A percentile compares a stretch with the other conserved stretches of the same genome.
Conservation (phyloP, 2,329 filamentous ascomycete species). For the Penicillium fuscoglaucum region DNA sequence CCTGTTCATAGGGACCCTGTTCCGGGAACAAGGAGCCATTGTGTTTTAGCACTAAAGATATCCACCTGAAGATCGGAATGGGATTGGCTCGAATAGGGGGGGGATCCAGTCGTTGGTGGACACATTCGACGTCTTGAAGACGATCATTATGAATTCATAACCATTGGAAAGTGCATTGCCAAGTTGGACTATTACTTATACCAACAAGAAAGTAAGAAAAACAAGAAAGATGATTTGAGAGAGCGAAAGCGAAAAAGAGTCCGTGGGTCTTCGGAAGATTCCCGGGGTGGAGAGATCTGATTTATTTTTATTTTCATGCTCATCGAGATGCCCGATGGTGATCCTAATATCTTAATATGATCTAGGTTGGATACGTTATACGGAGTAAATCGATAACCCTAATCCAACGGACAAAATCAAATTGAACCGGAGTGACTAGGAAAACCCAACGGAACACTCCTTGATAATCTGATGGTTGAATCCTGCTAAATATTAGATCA, state of each 20-base stretch:
- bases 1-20: neutral
- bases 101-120: neutral
- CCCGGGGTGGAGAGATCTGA: neutral
- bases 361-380: neutral
- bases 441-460: neutral
- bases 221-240: neutral
- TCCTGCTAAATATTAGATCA: neutral
- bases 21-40: neutral
- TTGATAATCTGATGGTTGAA: neutral
- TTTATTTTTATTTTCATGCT: constrained; percentile 1
- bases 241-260: neutral
- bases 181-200: neutral
- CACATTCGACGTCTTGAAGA: constrained; percentile 1
- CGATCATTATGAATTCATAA: constrained; percentile 1
- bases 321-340: constrained; percentile 3
- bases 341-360: neutral
- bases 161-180: neutral
- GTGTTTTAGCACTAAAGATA: neutral
- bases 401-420: constrained; percentile 6
- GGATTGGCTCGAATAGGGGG: constrained; percentile 1
- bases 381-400: neutral
- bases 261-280: neutral
- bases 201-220: neutral
- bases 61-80: constrained; percentile 2
- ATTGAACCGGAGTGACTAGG: neutral